A percentile compares a stretch with the other conserved stretches of the same genome.
phyloP scores from a whole-genome alignment of 169 alveolate genomes.

The Plasmodium knowlesi region DNA sequence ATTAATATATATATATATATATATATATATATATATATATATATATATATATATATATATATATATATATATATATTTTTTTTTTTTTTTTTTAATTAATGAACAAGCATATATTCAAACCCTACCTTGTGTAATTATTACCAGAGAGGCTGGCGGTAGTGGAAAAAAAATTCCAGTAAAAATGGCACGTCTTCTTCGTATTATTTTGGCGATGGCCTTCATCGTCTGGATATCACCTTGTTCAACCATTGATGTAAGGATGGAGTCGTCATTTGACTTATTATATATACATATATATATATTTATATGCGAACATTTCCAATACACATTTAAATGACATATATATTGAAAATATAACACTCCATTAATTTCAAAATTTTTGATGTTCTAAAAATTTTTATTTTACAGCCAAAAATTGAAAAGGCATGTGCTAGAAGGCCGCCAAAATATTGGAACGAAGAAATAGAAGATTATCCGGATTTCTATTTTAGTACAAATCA shows the following conservation, averaged over 20 bases:
- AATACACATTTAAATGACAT: not conserved
- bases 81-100: not conserved
- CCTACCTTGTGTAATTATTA: not conserved
- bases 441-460: not conserved
- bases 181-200: not conserved
- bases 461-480: too few relatives aligned
- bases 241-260: not conserved
- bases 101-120: not conserved
- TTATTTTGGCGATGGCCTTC: not conserved
- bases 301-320: not conserved
- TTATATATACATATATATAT: too few relatives aligned
- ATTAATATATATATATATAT: too few relatives aligned
- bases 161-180: not conserved
- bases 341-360: not conserved
- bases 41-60: too few relatives aligned
- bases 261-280: not conserved
- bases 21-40: too few relatives aligned
- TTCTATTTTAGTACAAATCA: too few relatives aligned
- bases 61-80: too few relatives aligned
- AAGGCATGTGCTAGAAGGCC: not conserved
- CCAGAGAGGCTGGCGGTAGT: not conserved
- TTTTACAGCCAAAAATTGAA: not conserved
- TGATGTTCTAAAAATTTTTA: not conserved
- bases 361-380: not conserved
- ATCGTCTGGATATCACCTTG: not conserved